Evolutionary conservation across 2,329 filamentous ascomycete species (phyloP).

Genomic region (Sporothrix protearum): DNA sequence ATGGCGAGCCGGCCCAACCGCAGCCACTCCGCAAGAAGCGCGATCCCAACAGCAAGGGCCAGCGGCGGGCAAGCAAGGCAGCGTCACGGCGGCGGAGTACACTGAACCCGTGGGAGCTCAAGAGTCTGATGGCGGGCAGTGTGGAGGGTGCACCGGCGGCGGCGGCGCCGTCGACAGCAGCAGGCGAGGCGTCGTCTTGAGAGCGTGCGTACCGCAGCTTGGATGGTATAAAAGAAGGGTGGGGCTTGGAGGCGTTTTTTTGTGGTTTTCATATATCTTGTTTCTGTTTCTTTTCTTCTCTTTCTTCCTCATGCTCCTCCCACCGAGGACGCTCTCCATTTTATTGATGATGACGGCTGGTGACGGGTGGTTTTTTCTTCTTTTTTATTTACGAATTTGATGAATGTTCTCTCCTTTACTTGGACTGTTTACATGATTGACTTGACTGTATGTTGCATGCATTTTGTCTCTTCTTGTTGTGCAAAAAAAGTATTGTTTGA

Average conservation of each 20-base stretch:
- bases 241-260: not conserved
- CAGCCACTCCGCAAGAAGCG: conserved; percentile 48
- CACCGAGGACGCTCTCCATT: not conserved
- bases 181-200: not conserved
- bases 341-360: conserved; percentile 14
- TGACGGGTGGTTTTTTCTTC: conserved; percentile 1
- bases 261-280: not conserved
- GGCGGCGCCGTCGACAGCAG: not conserved
- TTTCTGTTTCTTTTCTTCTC: not conserved
- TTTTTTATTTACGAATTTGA: conserved; percentile 3
- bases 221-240: not conserved
- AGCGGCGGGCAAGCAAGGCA: conserved; percentile 51
- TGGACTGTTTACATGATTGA: not conserved
- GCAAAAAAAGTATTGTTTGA: not conserved
- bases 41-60: conserved; percentile 11
- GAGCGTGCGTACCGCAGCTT: not conserved
- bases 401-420: not conserved
- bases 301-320: not conserved
- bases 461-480: no score
- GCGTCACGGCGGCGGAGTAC: conserved; percentile 68
- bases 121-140: conserved; percentile 55
- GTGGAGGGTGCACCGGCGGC: not conserved
- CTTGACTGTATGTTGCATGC: not conserved
- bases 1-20: conserved; percentile 20
- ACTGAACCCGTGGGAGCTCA: conserved; percentile 69